Conservation (phyloP, 164 flowering plant genomes). For the Aristolochia californica region DNA sequence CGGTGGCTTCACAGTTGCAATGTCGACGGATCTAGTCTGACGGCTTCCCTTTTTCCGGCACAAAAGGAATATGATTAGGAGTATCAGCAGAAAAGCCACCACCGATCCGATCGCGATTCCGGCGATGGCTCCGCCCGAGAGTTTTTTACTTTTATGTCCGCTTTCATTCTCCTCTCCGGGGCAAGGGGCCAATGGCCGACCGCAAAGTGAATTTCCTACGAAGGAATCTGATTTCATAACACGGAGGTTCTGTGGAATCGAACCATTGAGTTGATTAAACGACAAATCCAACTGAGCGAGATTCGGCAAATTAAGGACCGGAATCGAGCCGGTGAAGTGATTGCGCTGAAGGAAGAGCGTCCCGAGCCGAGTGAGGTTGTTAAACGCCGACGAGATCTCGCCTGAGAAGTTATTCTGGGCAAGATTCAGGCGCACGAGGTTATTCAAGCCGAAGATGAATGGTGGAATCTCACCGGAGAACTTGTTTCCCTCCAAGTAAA, state of each 20-base stretch:
- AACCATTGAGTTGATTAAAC: constrained; percentile 48
- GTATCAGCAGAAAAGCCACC: constrained; percentile 28
- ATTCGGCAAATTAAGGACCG: constrained; percentile 28
- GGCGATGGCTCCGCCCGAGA: constrained; percentile 78
- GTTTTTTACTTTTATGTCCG: constrained; percentile 14
- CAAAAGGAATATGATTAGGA: constrained; percentile 29
- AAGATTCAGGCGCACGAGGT: constrained; percentile 56
- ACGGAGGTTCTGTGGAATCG: constrained; percentile 37
- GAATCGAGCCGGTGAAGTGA: constrained; percentile 43
- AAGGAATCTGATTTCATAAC: constrained; percentile 23
- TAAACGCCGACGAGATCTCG: constrained; percentile 35
- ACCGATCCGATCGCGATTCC: constrained; percentile 64
- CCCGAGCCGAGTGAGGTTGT: constrained; percentile 38
- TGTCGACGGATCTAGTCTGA: constrained; percentile 18
- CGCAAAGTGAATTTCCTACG: constrained; percentile 61
- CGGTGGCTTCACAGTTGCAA: constrained; percentile 16
- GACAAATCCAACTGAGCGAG: constrained; percentile 69
- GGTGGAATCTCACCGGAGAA: constrained; percentile 62
- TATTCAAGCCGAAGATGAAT: constrained; percentile 25
- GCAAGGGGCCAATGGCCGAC: constrained; percentile 44
- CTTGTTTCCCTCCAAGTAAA: constrained; percentile 57
- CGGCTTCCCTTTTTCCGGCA: constrained; percentile 32
- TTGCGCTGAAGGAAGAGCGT: constrained; percentile 50
- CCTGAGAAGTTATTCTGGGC: constrained; percentile 63
- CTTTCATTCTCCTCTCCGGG: constrained; percentile 7